phyloP scores from a whole-genome alignment of 2,329 filamentous ascomycete genomes.

The Beauveria rudraprayagi region DNA sequence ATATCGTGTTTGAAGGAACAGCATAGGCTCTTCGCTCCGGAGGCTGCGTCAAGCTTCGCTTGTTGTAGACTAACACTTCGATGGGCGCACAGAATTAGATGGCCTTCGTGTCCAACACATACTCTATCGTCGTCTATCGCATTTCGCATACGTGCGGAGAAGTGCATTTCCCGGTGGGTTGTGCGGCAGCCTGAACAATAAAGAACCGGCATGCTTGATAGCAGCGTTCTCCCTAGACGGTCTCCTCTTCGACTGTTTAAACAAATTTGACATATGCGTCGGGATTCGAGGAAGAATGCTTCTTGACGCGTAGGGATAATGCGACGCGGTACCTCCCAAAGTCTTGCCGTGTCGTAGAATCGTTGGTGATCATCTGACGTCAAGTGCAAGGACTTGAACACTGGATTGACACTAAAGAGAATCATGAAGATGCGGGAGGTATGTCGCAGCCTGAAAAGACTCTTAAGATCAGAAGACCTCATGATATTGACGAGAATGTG shows the following conservation, averaged over 20 bases:
- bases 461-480: not conserved
- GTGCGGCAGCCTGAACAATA: not conserved
- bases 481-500: not conserved
- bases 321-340: not conserved
- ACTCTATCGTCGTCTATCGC: not conserved
- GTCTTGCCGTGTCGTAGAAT: not conserved
- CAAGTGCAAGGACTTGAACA: not conserved
- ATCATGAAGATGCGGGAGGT: not conserved
- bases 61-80: not conserved
- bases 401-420: not conserved
- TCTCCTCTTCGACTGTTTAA: not conserved
- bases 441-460: not conserved
- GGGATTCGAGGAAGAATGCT: not conserved
- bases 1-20: not conserved
- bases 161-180: not conserved
- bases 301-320: not conserved
- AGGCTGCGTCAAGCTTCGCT: not conserved
- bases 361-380: not conserved
- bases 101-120: not conserved
- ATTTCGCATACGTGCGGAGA: not conserved
- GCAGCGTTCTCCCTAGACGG: not conserved
- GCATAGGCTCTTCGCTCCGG: not conserved
- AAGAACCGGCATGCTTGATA: not conserved
- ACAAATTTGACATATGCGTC: not conserved
- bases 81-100: not conserved